Evolutionary conservation across 176 grass and related monocot species (phyloP).

Genomic region (Puya raimondii): DNA sequence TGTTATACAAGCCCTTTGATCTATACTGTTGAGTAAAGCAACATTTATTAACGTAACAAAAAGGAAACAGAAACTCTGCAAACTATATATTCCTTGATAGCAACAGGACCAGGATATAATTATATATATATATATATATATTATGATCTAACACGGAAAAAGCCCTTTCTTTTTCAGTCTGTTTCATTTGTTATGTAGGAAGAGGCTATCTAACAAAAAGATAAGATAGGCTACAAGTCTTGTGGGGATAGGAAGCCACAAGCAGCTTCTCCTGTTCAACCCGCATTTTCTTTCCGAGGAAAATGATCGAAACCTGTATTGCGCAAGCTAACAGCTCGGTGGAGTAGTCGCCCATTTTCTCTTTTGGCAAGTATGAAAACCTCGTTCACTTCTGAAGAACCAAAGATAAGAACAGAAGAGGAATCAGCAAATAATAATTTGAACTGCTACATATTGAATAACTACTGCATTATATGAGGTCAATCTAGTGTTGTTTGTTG

Average conservation of each 20-base stretch:
- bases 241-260: constrained; percentile 2
- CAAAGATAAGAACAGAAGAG: constrained; percentile 5
- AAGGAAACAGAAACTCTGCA: neutral
- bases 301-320: neutral
- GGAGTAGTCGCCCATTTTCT: constrained; percentile 44
- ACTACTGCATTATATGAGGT: too few relatives aligned
- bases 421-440: neutral
- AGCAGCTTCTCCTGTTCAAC: constrained; percentile 16
- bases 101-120: neutral
- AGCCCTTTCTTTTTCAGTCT: neutral
- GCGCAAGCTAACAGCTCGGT: neutral
- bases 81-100: neutral
- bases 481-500: too few relatives aligned
- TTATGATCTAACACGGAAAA: neutral
- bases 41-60: neutral
- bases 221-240: neutral
- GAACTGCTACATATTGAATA: too few relatives aligned
- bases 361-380: constrained; percentile 58
- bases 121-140: neutral
- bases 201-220: neutral
- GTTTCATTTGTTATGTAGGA: neutral
- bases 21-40: neutral
- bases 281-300: neutral
- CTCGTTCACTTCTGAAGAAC: constrained; percentile 67
- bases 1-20: too few relatives aligned